Base-by-base conservation (phyloP, 176 grass and related monocot genomes). In the Oryza nivara region DNA sequence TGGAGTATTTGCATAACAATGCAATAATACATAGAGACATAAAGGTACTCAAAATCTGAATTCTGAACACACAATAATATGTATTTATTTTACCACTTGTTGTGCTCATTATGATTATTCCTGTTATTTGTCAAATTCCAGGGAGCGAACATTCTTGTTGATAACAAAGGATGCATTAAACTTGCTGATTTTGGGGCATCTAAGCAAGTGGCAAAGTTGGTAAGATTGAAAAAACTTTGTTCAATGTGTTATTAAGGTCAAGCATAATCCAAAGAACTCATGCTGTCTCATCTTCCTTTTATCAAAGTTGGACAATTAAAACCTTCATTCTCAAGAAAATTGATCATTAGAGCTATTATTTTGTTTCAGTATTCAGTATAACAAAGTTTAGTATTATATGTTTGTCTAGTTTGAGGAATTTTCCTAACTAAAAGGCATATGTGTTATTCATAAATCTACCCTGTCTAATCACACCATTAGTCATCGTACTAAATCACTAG, bases 161-260 rank as follows among this genome's bases (percentile, higher is more conserved):
- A 99, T 85, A 96, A 99, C 80, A 99, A 99, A 86, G 97, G 97
- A 14, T 99, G 97, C 88, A 96, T 99, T 82, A 99, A 99, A 64
- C 91, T 99, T 69, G 93, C 97, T 9, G 97, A 99, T 91, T 99
- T 99, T 89, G 97, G 97, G 46, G 97, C 97, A 84, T 99, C 97
- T 41, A 96, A 96, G 76, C 89, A 99, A 99, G 93, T 99, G 38
- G 96, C 90, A 12, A 93, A 94, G 84, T 82, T 99, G 97, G 97
- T 99, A 86, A 68, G 88, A 68, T 48, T 15, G 64, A 54, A 61
- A 40, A 61, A 45, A 20, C 23, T 35, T 68, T 82, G 26, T 48
- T 56, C 28, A 49, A 1, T 86, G 30, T 90, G 61, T 15, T 51
- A 32, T 51, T 87, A 74, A 75, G 68, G 61, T 68, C 3, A 14